Evolutionary conservation across 1,139 yeast genomes (phyloP), one percentile per base, ranked within the genome.

Genomic region (Candida smagusa): DNA sequence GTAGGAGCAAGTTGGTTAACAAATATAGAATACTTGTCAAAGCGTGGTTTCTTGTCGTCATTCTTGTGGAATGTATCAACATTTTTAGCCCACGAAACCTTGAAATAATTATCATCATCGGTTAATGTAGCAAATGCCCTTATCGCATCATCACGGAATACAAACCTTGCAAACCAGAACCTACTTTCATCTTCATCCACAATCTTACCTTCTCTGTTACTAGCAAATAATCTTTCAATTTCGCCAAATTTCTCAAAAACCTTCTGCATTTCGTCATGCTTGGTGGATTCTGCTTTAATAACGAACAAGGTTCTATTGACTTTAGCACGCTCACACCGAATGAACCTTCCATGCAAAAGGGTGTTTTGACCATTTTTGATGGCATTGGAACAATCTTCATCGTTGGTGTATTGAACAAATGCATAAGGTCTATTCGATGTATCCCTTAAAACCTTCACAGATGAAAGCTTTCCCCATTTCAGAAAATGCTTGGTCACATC

Each of bases 281-380:
- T 38, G 11, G 62, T 41, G 1, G 48, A 44, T 35, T 37, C 44
- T 9, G 59, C 47, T 5, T 68, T 63, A 12, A 72, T 63, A 32
- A 83, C 56, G 53, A 79, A 84, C 37, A 90, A 65, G 9, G 97
- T 89, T 47, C 97, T 72, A 59, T 90, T 90, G 32, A 89, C 96
- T 52, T 85, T 81, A 1, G 97, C 97, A 11, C 81, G 83, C 59
- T 90, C 97, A 61, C 96, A 87, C 41, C 97, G 74, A 39, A 90
- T 77, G 7, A 77, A 70, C 53, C 96, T 73, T 9, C 89, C 95
- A 54, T 85, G 79, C 37, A 90, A 63, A 6, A 68, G 56, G 4
- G 87, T 71, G 37, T 84, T 81, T 49, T 86, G 92, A 7, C 88
- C 95, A 38, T 72, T 67, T 30, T 59, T 61, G 37, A 89, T 73